phyloP scores from a whole-genome alignment of 1,284 basidiomycete genomes.

The Ceratobasidium sp. region DNA sequence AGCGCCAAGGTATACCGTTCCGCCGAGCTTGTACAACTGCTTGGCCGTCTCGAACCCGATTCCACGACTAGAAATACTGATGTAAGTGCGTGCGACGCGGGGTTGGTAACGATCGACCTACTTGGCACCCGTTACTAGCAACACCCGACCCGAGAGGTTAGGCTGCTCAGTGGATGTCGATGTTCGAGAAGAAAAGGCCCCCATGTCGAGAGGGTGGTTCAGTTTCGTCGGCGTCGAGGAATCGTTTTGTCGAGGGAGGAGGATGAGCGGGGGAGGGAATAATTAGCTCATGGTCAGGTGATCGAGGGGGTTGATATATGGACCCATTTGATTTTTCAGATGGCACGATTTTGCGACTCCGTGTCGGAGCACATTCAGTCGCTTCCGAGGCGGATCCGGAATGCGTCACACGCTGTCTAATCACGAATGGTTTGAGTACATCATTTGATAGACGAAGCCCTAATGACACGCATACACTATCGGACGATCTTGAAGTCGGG shows the following conservation, averaged over 20 bases:
- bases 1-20: conserved; percentile 56
- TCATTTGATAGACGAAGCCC: too few relatives aligned
- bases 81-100: not conserved
- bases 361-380: too few relatives aligned
- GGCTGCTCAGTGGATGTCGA: conserved; percentile 36
- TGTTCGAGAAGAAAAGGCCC: not conserved
- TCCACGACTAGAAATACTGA: conserved; percentile 49
- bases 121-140: conserved; percentile 55
- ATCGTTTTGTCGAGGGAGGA: not conserved
- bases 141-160: conserved; percentile 52
- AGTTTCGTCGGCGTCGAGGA: not conserved
- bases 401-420: too few relatives aligned
- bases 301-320: not conserved
- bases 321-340: not conserved
- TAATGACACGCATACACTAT: too few relatives aligned
- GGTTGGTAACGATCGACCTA: conserved; percentile 43
- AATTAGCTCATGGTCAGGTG: not conserved
- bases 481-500: too few relatives aligned
- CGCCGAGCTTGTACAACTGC: conserved; percentile 53
- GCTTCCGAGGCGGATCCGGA: too few relatives aligned
- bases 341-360: not conserved
- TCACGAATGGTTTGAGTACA: too few relatives aligned
- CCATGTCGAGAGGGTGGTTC: not conserved
- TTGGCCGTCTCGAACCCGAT: conserved; percentile 54
- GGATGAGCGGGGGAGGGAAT: not conserved